Evolutionary conservation across 2,329 filamentous ascomycete genomes (phyloP).

Genomic region (Cordyceps militaris): DNA sequence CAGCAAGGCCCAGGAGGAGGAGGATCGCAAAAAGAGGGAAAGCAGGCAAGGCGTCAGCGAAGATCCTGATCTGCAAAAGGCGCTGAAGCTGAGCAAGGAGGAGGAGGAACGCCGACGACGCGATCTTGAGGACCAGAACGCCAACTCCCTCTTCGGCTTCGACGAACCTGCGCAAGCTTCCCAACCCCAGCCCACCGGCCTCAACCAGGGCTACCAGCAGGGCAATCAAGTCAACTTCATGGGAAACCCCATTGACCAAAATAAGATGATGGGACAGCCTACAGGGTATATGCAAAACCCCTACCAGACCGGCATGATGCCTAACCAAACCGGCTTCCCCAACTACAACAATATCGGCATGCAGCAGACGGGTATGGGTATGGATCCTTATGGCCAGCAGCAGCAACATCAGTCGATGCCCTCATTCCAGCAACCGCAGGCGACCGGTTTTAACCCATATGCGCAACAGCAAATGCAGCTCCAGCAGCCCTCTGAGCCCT

Average conservation of each 20-base stretch:
- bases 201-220: constrained; percentile 97
- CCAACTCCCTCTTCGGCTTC: constrained; percentile 74
- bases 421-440: constrained; percentile 41
- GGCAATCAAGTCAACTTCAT: constrained; percentile 95
- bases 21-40: constrained; percentile 71
- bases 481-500: constrained; percentile 47
- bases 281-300: constrained; percentile 62
- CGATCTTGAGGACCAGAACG: constrained; percentile 81
- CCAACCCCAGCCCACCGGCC: constrained; percentile 75
- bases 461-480: constrained; percentile 34
- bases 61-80: constrained; percentile 89
- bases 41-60: constrained; percentile 51
- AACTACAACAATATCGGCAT: constrained; percentile 53
- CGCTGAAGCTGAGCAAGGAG: constrained; percentile 88
- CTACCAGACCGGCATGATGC: constrained; percentile 45
- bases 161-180: constrained; percentile 54
- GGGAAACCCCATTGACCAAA: constrained; percentile 83
- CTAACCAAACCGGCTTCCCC: constrained; percentile 31
- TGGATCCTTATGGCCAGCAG: constrained; percentile 61
- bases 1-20: constrained; percentile 90
- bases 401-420: constrained; percentile 32
- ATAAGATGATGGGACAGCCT: constrained; percentile 67
- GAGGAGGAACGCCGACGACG: constrained; percentile 85
- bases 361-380: constrained; percentile 64
- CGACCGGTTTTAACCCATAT: constrained; percentile 50